Evolutionary conservation across 208 protist genomes (phyloP), one percentile per base, ranked within the genome.

Genomic region (Naegleria gruberi): DNA sequence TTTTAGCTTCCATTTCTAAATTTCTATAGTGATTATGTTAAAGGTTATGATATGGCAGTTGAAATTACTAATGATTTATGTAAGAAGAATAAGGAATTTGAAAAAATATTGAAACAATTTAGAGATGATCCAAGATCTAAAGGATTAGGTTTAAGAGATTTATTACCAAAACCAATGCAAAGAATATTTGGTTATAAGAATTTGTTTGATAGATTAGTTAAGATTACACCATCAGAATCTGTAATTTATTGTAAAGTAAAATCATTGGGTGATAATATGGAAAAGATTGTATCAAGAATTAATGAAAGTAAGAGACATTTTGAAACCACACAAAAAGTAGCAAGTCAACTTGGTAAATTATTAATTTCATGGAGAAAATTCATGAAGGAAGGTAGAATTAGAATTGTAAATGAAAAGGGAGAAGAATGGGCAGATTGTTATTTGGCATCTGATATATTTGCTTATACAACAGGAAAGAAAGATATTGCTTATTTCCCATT

Each of bases 121-220:
- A 51, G 84, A 42, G 19, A 41, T 26, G 37, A 65, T 65, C 45
- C 44, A 5, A 51, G 8, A 88, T 41, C 45, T 4, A 88, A 88
- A 65, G 84, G 84, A 23, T 41, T 88, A 26, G 84, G 43, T 30
- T 30, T 88, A 42, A 7, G 84, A 17, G 84, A 55, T 42, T 65
- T 88, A 26, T 43, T 88, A 41, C 43, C 84, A 57, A 88, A 88
- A 42, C 84, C 84, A 1, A 45, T 88, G 10, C 84, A 88, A 42
- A 5, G 84, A 43, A 88, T 88, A 43, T 88, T 88, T 65, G 45
- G n/a, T 42, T 88, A 88, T 41, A 88, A 88, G 30, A 88, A 88
- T 42, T 51, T 88, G 0, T 88, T 88, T 42, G 37, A 88, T 65
- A n/a, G 84, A 8, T 42, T 88, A 8, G 17, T 43, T 0, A n/a